phyloP scores from a whole-genome alignment of 192 early-diverging fungal species.

The Linnemannia hyalina region DNA sequence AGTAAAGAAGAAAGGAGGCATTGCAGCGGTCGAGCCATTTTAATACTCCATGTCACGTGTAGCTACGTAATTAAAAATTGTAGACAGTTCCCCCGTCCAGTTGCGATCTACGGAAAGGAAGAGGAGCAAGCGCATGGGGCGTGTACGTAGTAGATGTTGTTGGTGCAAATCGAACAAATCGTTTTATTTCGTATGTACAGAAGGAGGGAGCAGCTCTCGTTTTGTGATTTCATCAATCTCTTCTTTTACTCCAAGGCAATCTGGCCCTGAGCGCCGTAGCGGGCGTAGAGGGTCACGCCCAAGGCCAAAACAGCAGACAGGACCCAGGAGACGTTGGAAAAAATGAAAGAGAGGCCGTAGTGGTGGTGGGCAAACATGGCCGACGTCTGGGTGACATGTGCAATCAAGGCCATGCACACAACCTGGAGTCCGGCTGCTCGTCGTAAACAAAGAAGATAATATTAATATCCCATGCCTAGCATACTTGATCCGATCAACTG shows the following conservation, averaged over 20 bases:
- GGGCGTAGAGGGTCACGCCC: conserved; percentile 36
- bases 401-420: conserved; percentile 40
- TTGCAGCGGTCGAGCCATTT: neutral
- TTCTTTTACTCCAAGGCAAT: conserved; percentile 43
- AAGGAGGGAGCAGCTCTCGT: neutral
- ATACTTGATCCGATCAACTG: neutral
- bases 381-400: conserved; percentile 36
- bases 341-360: conserved; percentile 42
- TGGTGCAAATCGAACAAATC: neutral
- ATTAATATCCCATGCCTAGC: neutral
- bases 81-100: neutral
- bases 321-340: conserved; percentile 46
- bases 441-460: neutral
- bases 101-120: neutral
- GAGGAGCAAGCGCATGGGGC: neutral
- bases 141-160: neutral
- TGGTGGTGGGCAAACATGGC: conserved; percentile 47
- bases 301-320: conserved; percentile 23
- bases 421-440: conserved; percentile 38
- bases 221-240: neutral
- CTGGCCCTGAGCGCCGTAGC: conserved; percentile 34
- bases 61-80: neutral
- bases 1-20: neutral
- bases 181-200: neutral
- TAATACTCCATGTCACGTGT: neutral